Evolutionary conservation across 2,329 filamentous ascomycete species (phyloP).

Genomic region (Penicillium sp.): DNA sequence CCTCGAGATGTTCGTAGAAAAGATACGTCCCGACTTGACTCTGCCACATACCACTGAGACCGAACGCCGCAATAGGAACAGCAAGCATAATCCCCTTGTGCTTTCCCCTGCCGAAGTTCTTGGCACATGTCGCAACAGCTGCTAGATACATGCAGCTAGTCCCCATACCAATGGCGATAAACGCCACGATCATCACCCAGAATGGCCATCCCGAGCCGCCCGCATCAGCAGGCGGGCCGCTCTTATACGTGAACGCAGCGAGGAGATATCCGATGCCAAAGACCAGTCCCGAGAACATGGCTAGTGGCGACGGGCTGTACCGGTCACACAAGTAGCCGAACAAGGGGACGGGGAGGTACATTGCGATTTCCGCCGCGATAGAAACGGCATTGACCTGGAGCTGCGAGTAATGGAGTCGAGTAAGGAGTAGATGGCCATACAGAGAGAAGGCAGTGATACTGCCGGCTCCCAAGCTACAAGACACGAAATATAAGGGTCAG

Average conservation of each 20-base stretch:
- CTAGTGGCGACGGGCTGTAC: conserved; percentile 73
- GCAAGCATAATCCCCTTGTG: conserved; percentile 87
- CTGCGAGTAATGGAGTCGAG: conserved; percentile 81
- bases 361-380: conserved; percentile 79
- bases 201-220: conserved; percentile 66
- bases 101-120: conserved; percentile 91
- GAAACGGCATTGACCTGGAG: conserved; percentile 88
- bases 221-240: conserved; percentile 53
- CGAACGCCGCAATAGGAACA: conserved; percentile 86
- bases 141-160: conserved; percentile 88
- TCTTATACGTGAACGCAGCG: conserved; percentile 73
- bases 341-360: conserved; percentile 88
- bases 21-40: conserved; percentile 80
- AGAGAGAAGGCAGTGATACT: conserved; percentile 92
- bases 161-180: conserved; percentile 75
- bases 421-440: conserved; percentile 87
- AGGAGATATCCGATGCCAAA: conserved; percentile 81
- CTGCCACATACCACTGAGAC: conserved; percentile 92
- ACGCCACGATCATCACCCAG: conserved; percentile 78
- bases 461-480: conserved; percentile 69
- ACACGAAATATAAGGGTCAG: conserved; percentile 9
- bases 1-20: conserved; percentile 69
- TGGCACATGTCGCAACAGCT: conserved; percentile 91
- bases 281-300: conserved; percentile 67
- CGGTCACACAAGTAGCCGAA: conserved; percentile 92